Conservation (phyloP, 2,329 filamentous ascomycete genomes). For the Plectosphaerella sp. region DNA sequence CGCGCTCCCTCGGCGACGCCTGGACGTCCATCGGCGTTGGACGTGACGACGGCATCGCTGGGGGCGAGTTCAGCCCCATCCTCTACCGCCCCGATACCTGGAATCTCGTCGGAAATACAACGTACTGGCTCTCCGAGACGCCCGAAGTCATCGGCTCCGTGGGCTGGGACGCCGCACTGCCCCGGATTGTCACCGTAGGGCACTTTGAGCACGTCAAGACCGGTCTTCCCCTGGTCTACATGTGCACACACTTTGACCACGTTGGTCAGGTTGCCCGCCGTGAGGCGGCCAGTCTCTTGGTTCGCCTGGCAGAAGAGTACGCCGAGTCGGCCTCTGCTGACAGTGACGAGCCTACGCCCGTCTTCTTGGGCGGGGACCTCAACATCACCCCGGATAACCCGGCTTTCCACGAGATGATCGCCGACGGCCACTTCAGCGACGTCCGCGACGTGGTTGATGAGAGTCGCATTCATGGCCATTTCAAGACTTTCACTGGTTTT, state of each 20-base stretch:
- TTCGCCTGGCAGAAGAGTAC: slow-evolving; percentile 23
- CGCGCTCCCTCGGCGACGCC: slow-evolving; percentile 29
- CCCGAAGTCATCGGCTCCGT: slow-evolving; percentile 49
- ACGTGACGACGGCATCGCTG: slow-evolving; percentile 51
- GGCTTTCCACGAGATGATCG: slow-evolving; percentile 19
- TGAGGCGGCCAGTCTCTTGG: slow-evolving; percentile 34
- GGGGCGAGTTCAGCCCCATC: slow-evolving; percentile 66
- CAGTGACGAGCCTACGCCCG: slow-evolving; percentile 12
- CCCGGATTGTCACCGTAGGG: slow-evolving; percentile 44
- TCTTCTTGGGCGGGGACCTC: slow-evolving; percentile 27
- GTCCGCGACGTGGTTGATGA: slow-evolving; percentile 16
- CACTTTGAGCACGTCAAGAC: slow-evolving; percentile 35
- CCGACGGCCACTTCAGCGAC: slow-evolving; percentile 16
- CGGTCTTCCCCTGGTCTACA: slow-evolving; percentile 32
- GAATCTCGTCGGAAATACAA: slow-evolving; percentile 45
- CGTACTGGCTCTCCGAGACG: slow-evolving; percentile 59
- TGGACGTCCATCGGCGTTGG: slow-evolving; percentile 55
- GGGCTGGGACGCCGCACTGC: slow-evolving; percentile 47
- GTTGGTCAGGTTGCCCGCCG: slow-evolving; percentile 32
- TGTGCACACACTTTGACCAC: slow-evolving; percentile 52
- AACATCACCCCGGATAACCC: slow-evolving; percentile 21
- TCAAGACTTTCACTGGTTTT: slow-evolving; percentile 25
- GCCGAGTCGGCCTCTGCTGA: slow-evolving; percentile 1
- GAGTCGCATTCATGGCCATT: slow-evolving; percentile 16
- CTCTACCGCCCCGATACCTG: slow-evolving; percentile 54